phyloP scores from a whole-genome alignment of 1,139 yeast genomes.

The Kurtzmaniella quercitrusa region DNA sequence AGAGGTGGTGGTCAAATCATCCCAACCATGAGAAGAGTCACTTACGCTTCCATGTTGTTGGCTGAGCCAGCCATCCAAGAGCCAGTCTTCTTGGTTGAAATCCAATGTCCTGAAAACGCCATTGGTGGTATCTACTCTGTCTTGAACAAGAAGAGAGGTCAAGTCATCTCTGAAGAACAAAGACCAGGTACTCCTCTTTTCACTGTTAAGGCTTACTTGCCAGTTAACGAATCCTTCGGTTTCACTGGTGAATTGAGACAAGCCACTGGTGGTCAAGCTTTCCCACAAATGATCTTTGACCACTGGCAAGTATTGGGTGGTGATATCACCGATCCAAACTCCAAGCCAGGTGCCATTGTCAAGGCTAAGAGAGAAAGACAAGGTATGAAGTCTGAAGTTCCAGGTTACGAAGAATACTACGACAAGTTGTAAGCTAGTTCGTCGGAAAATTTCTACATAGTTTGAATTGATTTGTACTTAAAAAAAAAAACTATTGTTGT shows the following conservation, averaged over 20 bases:
- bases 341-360: slow-evolving; percentile 96
- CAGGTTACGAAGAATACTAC: slow-evolving; percentile 99
- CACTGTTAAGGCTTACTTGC: slow-evolving; percentile 98
- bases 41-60: slow-evolving; percentile 96
- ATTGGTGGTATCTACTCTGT: slow-evolving; percentile 99
- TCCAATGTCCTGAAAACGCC: slow-evolving; percentile 99
- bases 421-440: slow-evolving; percentile 79
- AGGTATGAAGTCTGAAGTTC: slow-evolving; percentile 96
- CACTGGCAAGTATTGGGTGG: slow-evolving; percentile 93
- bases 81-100: slow-evolving; percentile 98
- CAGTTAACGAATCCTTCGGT: slow-evolving; percentile 99
- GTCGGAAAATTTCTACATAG: slow-evolving; percentile 7
- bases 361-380: slow-evolving; percentile 90
- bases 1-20: slow-evolving; percentile 99
- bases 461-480: slow-evolving; percentile 3
- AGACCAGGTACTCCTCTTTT: slow-evolving; percentile 99
- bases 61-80: slow-evolving; percentile 99
- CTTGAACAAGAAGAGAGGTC: slow-evolving; percentile 99
- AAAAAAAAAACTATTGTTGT: too few species aligned
- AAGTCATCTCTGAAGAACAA: slow-evolving; percentile 97
- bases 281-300: slow-evolving; percentile 99
- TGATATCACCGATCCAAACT: slow-evolving; percentile 85
- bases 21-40: slow-evolving; percentile 99
- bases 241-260: slow-evolving; percentile 99
- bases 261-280: slow-evolving; percentile 99